Conservation (phyloP, 2,329 filamentous ascomycete genomes). For the Penicillium concentricum region DNA sequence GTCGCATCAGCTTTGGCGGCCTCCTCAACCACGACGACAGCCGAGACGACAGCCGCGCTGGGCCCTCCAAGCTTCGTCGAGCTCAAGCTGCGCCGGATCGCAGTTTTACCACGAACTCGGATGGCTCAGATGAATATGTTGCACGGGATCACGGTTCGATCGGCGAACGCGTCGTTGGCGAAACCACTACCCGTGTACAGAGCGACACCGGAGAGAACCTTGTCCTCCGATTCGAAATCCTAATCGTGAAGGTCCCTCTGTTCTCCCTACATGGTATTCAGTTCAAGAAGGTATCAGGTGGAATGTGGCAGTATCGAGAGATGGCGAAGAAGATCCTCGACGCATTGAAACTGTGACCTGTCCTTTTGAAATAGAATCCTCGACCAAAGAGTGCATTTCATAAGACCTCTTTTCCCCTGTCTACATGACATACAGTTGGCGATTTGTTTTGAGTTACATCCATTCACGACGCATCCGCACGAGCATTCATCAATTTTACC, state of each 20-base stretch:
- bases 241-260: constrained; percentile 95
- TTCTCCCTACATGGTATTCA: constrained; percentile 92
- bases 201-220: constrained; percentile 83
- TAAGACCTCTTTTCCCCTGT: neutral
- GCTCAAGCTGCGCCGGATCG: constrained; percentile 57
- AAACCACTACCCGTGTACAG: constrained; percentile 89
- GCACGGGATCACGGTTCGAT: constrained; percentile 44
- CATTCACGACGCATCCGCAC: constrained; percentile 28
- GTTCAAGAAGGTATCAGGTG: constrained; percentile 93
- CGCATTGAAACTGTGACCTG: constrained; percentile 70
- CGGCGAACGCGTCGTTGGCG: constrained; percentile 66
- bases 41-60: constrained; percentile 58
- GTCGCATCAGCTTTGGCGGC: constrained; percentile 82
- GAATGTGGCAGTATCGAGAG: constrained; percentile 98
- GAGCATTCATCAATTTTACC: constrained; percentile 26
- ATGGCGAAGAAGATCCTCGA: constrained; percentile 95
- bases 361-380: constrained; percentile 2
- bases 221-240: constrained; percentile 87
- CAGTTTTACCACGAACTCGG: constrained; percentile 80
- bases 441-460: constrained; percentile 19
- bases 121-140: constrained; percentile 76
- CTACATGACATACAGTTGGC: constrained; percentile 2
- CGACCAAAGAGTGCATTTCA: neutral
- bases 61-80: constrained; percentile 45
- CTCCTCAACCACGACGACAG: constrained; percentile 66